Evolutionary conservation across 2,329 filamentous ascomycete genomes (phyloP), one percentile per base, ranked within the genome.

Genomic region (Macrophomina pseudophaseolina): DNA sequence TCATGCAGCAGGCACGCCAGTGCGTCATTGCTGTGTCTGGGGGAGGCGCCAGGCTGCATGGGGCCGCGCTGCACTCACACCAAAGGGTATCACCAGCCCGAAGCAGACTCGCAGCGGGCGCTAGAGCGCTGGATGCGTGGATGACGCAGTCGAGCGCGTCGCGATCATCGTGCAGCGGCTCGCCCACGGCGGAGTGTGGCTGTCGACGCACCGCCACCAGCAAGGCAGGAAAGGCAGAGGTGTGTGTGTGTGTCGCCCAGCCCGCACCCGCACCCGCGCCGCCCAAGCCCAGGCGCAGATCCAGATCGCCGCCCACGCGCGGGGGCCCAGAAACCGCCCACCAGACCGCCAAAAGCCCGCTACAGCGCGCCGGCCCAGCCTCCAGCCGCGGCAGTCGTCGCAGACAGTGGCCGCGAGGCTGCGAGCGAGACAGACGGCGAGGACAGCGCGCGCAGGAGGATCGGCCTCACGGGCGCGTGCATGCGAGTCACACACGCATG

Each of bases 1-100:
- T 68, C 67, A 68, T 66, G 11, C 11, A 42, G 51, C 63, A 56
- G 51, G 51, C 60, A 9, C 38, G 32, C 30, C 35, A n/a, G 28
- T 42, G 53, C 63, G 63, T 54, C 49, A 65, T 48, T 46, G 32
- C 53, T 54, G 35, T 18, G 18, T 28, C 42, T 40, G 18, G 53
- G 18, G 54, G 18, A 40, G 38, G 28, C 54, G 30, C 54, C 54
- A 46, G 23, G 28, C 54, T 59, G 54, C 54, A 32, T 46, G 35
- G n/a, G 40, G 54, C n/a, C 18, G 33, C 40, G 18, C 33, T 16
- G 23, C 51, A 3, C 35, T 3, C 40, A 49, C 38, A 23, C 35
- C 23, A 11, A 40, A 33, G 42, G 46, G 18, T n/a, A 32, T 51
- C 44, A 30, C 28, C n/a, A n/a, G 23, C 59, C 46, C 40, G 48